Evolutionary conservation across 768 basidiomycete species (phyloP).

Genomic region (Hericium alpestre): DNA sequence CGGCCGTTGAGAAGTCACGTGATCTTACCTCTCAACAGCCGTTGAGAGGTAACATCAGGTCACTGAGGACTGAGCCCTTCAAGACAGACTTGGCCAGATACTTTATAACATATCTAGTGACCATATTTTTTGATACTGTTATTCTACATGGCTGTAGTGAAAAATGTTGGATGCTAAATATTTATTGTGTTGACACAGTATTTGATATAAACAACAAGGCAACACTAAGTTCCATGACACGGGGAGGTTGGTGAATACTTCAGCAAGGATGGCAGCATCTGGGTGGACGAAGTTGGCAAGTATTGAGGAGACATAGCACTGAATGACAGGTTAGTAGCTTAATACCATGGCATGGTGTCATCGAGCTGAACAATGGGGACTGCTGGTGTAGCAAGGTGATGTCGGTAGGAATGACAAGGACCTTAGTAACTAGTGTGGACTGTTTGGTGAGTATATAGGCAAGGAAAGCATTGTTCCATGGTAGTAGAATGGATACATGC

Average conservation of each 20-base stretch:
- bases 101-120: slow-evolving; percentile 5
- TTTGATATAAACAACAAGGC: neutral
- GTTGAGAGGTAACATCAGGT: no score
- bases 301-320: slow-evolving; percentile 76
- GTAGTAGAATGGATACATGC: slow-evolving; percentile 76
- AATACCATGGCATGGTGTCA: slow-evolving; percentile 67
- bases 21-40: no score
- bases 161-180: no score
- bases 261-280: slow-evolving; percentile 82
- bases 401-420: slow-evolving; percentile 82
- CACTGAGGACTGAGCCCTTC: no score
- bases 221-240: slow-evolving; percentile 43
- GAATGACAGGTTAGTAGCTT: slow-evolving; percentile 81
- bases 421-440: slow-evolving; percentile 80
- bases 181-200: slow-evolving; percentile 3
- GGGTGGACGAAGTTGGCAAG: slow-evolving; percentile 49
- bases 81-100: neutral
- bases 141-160: slow-evolving; percentile 1
- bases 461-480: slow-evolving; percentile 57
- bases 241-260: slow-evolving; percentile 93
- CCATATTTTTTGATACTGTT: slow-evolving; percentile 1
- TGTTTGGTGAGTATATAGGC: slow-evolving; percentile 82
- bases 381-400: slow-evolving; percentile 85
- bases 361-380: slow-evolving; percentile 84
- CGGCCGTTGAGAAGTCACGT: no score